A percentile compares a stretch with the other conserved stretches of the same genome.
Conservation (phyloP, 2,329 filamentous ascomycete species). For the Cyclaneusma minus region DNA sequence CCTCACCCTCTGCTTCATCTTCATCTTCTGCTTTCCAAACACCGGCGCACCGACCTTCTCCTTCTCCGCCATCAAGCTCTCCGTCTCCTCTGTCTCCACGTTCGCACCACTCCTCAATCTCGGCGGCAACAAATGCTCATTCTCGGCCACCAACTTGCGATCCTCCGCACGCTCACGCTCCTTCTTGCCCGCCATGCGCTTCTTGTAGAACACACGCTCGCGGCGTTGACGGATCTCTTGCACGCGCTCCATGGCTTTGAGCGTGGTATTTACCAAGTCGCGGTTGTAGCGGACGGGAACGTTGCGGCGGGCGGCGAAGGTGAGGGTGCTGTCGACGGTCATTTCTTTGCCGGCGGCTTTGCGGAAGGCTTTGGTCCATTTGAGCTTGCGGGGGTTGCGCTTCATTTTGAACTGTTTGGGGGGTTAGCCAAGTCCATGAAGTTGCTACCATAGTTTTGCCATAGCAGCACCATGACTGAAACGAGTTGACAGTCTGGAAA, state of each 20-base stretch:
- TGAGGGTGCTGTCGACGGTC: slow-evolving; percentile 87
- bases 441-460: slow-evolving; percentile 4
- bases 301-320: slow-evolving; percentile 86
- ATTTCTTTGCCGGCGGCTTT: slow-evolving; percentile 71
- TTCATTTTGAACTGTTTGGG: slow-evolving; percentile 74
- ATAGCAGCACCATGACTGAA: slow-evolving; percentile 1
- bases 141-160: slow-evolving; percentile 77
- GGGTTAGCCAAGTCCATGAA: no score
- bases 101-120: slow-evolving; percentile 40
- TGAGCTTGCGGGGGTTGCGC: slow-evolving; percentile 90
- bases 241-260: slow-evolving; percentile 85
- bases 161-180: slow-evolving; percentile 66
- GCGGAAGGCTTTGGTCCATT: slow-evolving; percentile 92
- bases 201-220: slow-evolving; percentile 88
- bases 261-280: slow-evolving; percentile 71
- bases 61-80: slow-evolving; percentile 35
- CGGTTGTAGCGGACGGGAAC: slow-evolving; percentile 92
- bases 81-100: slow-evolving; percentile 23
- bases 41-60: slow-evolving; percentile 17
- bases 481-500: background rate
- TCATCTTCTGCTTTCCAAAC: slow-evolving; percentile 25
- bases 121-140: slow-evolving; percentile 83
- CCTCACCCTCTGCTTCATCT: slow-evolving; percentile 19
- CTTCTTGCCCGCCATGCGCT: slow-evolving; percentile 82
- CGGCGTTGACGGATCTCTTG: slow-evolving; percentile 69